Base-by-base conservation (phyloP, 2,329 filamentous ascomycete species). In the Cladosporium sp. region DNA sequence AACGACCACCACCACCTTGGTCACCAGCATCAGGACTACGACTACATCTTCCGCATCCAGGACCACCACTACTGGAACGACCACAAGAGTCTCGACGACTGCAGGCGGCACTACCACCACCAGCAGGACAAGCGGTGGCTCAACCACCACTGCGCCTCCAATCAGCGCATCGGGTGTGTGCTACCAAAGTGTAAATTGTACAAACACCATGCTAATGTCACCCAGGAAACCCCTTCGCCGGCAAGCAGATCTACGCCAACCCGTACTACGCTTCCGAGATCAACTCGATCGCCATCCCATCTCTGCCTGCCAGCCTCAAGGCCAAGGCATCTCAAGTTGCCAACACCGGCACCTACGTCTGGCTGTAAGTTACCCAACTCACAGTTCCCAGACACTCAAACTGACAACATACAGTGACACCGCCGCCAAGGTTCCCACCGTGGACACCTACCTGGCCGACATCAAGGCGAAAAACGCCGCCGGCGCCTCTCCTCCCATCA, bases 231-330 rank as follows among this genome's bases (percentile, higher is more conserved):
- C 81, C 82, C 0, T 84, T 85, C 65, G 75, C 76, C 11, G 83
- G 82, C 23, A 79, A 82, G 66, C 76, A 81, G 66, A 79, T 83
- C 56, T 85, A 84, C 66, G 80, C 79, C 32, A 85, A 85, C 69
- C 78, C 82, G 3, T 84, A 82, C 75, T 85, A 85, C 73, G 78
- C 83, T 4, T 82, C 82, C 3, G 83, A 85, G 69, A 80, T 85
- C 39, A 79, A 80, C 64, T 82, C 74, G 39, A 77, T 83, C 21
- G 89, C 89, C 8, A 83, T 91, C 23, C 88, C 89, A 10, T 85
- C 84, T 18, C 77, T 91, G 66, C 84, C 84, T 11, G 82, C 84
- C 5, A 80, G 85, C 26, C 78, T 84, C 73, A 82, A 82, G 16
- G 82, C 85, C 21, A 83, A 79, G 28, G 82, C 83, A 1, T 77